Conservation (phyloP, 495 filamentous ascomycete genomes). For the Sordaria brevicollis region DNA sequence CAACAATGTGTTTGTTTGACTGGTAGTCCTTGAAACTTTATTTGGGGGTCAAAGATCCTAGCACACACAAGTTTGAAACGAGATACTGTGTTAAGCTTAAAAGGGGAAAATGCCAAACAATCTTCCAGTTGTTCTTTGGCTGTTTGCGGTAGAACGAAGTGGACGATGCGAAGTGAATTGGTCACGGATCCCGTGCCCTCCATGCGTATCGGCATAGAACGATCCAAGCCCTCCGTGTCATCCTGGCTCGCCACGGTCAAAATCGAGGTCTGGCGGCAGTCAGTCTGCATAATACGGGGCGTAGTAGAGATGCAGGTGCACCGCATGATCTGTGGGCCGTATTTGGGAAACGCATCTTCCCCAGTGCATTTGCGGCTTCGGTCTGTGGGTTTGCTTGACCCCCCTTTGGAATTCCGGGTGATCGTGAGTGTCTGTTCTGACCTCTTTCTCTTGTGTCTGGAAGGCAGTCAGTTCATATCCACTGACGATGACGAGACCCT, state of each 20-base stretch:
- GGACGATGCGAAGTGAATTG: background rate
- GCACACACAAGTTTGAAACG: background rate
- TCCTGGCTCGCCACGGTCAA: background rate
- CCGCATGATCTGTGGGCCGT: background rate
- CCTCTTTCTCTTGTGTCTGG: background rate
- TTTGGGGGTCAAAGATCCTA: background rate
- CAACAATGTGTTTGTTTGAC: background rate
- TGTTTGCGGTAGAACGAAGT: too few relatives aligned
- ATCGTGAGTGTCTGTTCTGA: background rate
- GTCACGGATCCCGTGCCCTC: background rate
- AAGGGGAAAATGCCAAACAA: background rate
- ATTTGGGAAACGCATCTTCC: background rate
- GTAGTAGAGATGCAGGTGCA: background rate
- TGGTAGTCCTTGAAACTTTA: background rate
- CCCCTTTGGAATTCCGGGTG: background rate
- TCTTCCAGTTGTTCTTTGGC: background rate
- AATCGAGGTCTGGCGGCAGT: background rate
- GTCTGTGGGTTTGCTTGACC: background rate
- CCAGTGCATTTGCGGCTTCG: background rate
- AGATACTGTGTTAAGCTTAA: background rate
- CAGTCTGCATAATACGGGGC: background rate
- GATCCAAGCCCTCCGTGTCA: background rate
- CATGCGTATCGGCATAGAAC: background rate
- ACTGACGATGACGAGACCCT: background rate
- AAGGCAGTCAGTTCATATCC: background rate